Evolutionary conservation across 108 stramenopile species (phyloP), one percentile per base, ranked within the genome.

Genomic region (Fragilaria crotonensis): DNA sequence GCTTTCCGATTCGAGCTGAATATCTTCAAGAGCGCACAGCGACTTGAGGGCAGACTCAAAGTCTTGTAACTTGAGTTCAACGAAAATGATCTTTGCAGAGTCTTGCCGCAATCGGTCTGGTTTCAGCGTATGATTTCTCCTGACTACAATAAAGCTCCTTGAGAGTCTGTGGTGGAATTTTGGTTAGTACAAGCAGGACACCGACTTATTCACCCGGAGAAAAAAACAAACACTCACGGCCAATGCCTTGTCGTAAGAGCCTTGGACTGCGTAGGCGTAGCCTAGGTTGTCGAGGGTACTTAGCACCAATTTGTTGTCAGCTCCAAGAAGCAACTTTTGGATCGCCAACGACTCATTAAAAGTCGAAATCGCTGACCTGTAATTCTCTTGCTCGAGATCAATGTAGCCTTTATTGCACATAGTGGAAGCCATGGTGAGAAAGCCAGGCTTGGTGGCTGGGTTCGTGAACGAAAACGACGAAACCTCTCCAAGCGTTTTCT

Each of bases 341-440:
- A 84, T 80, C 44, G 72, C 49, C 11, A 79, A 48, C 11, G 83
- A 78, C 18, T 76, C 72, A 9, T 60, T 48, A 11, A 84, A 71
- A 31, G 66, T 59, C 0, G 45, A 18, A 51, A 80, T 67, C 0
- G 79, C 83, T 26, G 68, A 60, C 18, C 46, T 52, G 25, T 47
- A 80, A 29, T 77, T 56, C 11, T 48, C 79, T 56, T 58, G 63
- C 33, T 78, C 72, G 25, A 79, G 51, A 9, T 71, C 71, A 18
- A 80, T 75, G 66, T 80, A 80, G 44, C 69, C 83, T 36, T 66
- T 71, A 57, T 84, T 84, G 62, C 83, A 84, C 65, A 79, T 72
- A 3, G 83, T 84, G 17, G 77, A 72, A 11, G 77, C 76, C 70
- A 80, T 76, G 0, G 79, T 73, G 22, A 80, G 53, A 29, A 69